Evolutionary conservation across 2,329 filamentous ascomycete genomes (phyloP).

Genomic region (Exophiala spinifera): DNA sequence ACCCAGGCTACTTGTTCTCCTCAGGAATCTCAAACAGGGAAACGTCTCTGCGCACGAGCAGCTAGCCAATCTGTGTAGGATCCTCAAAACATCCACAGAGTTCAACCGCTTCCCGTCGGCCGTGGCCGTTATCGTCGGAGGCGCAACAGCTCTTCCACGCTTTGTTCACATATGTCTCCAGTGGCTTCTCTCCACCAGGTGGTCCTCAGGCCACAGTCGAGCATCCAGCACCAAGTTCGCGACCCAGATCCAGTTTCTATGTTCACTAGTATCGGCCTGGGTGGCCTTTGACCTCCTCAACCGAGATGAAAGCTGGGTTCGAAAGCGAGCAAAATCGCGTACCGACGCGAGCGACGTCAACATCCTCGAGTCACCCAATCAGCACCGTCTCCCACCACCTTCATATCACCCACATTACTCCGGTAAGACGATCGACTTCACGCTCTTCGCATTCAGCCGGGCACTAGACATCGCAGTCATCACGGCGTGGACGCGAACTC

Average conservation of each 20-base stretch:
- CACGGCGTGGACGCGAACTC: conserved; percentile 59
- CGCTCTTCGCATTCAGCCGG: conserved; percentile 70
- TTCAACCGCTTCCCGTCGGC: conserved; percentile 31
- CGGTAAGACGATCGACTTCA: conserved; percentile 76
- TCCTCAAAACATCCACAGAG: conserved; percentile 26
- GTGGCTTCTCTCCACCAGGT: conserved; percentile 26
- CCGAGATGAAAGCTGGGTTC: conserved; percentile 25
- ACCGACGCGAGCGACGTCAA: conserved; percentile 7
- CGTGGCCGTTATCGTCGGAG: conserved; percentile 51
- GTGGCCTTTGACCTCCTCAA: conserved; percentile 51
- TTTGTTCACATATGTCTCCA: conserved; percentile 31
- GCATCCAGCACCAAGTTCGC: background rate
- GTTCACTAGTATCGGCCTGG: conserved; percentile 49
- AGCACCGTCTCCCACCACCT: conserved; percentile 21
- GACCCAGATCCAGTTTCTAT: conserved; percentile 37
- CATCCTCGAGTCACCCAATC: conserved; percentile 15
- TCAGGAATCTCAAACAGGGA: conserved; percentile 35
- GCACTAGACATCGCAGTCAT: conserved; percentile 70
- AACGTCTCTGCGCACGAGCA: conserved; percentile 35
- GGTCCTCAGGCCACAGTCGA: background rate
- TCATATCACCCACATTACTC: conserved; percentile 45
- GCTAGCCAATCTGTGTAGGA: conserved; percentile 30
- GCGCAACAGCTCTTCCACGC: conserved; percentile 48
- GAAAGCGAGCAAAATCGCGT: conserved; percentile 21
- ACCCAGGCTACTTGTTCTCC: conserved; percentile 44